Base-by-base conservation (phyloP, 768 basidiomycete species). In the Macrolepiota albuminosa region DNA sequence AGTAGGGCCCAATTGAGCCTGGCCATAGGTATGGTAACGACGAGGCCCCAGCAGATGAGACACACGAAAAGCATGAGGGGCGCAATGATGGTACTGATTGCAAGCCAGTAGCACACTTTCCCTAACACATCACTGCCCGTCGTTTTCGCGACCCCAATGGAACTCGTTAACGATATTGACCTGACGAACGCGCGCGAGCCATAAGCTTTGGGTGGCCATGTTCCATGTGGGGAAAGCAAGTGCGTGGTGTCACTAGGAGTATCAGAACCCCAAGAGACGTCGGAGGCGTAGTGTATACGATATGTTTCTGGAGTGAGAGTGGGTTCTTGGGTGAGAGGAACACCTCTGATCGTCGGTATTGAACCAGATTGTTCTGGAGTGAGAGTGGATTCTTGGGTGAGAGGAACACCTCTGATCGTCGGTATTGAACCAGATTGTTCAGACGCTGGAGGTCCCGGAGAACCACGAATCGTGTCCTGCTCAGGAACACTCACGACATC, bases 11-110 rank as follows among this genome's bases (percentile, higher is more conserved):
- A 98, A 65, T 87, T 93, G 54, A 99, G 82, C 71, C 90, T 96
- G 36, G 95, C 97, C 97, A 99, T 99, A 4, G 97, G 97, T 64
- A 99, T 91, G 58, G 95, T 91, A 70, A 99, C 81, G 61, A 99
- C 87, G 61, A 94, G 80, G n/a, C 81, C 94, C 95, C 95, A 99
- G 75, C 97, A 98, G 54, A 93, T 75, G 63, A 92, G 68, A 72
- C 94, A 97, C 33, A 93, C 92, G 62, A 90, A 58, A 56, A 97
- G 81, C 82, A 98, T 87, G 62, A 93, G 75, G 6, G 97, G 97
- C 0, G 93, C 90, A 66, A 99, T 88, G 69, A 97, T 76, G 62
- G 78, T 75, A 63, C 84, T 72, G 71, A 98, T 84, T 8, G 81
- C 73, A 37, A 89, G 73, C 92, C 94, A 98, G 76, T 94, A 99